Evolutionary conservation across 2,329 filamentous ascomycete genomes (phyloP), one percentile per base, ranked within the genome.

Genomic region (Scortechinia acanthostroma): DNA sequence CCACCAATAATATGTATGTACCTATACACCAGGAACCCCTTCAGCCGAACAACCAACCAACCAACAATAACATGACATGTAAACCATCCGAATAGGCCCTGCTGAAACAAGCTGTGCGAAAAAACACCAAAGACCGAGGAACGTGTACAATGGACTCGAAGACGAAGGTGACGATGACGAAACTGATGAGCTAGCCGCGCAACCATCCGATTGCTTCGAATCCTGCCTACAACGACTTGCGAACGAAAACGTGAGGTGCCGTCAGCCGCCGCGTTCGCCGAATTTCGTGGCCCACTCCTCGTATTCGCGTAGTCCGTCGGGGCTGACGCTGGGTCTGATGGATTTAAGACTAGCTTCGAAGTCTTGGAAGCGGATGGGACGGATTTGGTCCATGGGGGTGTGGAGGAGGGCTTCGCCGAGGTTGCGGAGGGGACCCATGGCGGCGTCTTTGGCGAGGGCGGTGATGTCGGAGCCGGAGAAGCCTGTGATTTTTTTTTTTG

Each of bases 381-480:
- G 76, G 53, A 98, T 97, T 53, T 97, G 81, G 49, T 98, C 93
- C 77, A 93, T 95, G 0, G 86, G 87, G 74, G 94, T 97, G 52
- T 88, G 83, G 23, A 98, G 72, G 22, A 98, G 69, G 33, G 86
- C 88, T 60, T 97, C 93, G 21, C 93, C 93, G 2, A 97, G 71
- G 45, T 89, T 91, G 22, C 93, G 80, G 13, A 98, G 70, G 1
- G 93, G 93, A 0, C 93, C 91, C 93, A 98, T 98, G 2, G 93
- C 93, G 5, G 93, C 93, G 59, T 98, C 93, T 65, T 98, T 98
- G 4, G 93, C 93, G 5, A 98, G 71, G 1, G 93, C 91, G 19
- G 93, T 97, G 52, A 98, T 95, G 57, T 98, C 93, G 2, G 90
- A 95, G 40, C 93, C 93, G 5, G 90, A 96, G 66, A 95, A 98